Evolutionary conservation across 108 stramenopile species (phyloP).

Genomic region (Cyclostephanos tholiformis): DNA sequence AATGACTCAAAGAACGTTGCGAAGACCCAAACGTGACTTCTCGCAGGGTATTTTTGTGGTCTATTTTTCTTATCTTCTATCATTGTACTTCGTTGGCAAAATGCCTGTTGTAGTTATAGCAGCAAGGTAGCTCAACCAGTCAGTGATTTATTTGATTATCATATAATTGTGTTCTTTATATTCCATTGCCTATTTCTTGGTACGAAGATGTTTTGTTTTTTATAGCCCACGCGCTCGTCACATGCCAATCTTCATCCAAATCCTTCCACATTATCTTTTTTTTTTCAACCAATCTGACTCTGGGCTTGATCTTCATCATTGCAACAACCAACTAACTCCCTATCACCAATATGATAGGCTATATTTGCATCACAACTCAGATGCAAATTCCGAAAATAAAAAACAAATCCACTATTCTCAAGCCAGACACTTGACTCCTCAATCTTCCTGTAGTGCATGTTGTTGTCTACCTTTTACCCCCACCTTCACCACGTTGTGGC

Average conservation of each 20-base stretch:
- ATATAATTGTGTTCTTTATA: too few relatives aligned
- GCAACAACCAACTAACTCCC: neutral
- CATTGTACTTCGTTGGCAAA: too few relatives aligned
- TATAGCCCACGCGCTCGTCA: neutral
- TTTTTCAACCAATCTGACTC: neutral
- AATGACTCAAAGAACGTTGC: too few relatives aligned
- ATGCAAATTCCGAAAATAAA: neutral
- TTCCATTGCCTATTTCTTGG: too few relatives aligned
- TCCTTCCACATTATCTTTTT: too few relatives aligned
- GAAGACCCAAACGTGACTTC: too few relatives aligned
- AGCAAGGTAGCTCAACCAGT: too few relatives aligned
- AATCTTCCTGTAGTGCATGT: neutral
- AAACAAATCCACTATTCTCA: neutral
- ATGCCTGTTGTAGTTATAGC: too few relatives aligned
- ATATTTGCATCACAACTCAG: neutral
- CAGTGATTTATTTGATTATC: too few relatives aligned
- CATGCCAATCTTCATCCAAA: neutral
- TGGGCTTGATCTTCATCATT: neutral
- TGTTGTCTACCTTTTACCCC: neutral
- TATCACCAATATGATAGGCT: neutral
- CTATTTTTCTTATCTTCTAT: too few relatives aligned
- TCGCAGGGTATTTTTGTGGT: too few relatives aligned
- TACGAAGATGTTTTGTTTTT: too few relatives aligned
- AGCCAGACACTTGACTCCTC: neutral
- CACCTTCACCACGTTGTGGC: slow-evolving; percentile 25